A percentile compares a stretch with the other conserved stretches of the same genome.
Conservation (phyloP, 1,139 yeast species). For the Spencermartinsiella ligniputridi region DNA sequence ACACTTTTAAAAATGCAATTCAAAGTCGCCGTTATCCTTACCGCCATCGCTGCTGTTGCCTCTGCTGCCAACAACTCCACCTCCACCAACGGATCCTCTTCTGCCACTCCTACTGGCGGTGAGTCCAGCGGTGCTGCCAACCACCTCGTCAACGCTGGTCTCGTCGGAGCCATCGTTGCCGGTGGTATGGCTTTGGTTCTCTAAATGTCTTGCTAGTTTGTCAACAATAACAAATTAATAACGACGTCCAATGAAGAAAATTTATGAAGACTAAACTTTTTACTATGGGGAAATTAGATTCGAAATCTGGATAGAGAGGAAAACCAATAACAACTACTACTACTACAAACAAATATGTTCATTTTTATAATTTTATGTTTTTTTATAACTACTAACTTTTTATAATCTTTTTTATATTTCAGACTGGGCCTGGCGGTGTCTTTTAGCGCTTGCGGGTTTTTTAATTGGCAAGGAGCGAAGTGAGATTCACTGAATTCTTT, state of each 20-base stretch:
- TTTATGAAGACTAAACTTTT: background rate
- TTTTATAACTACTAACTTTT: no score
- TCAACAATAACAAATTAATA: no score
- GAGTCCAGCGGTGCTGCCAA: constrained; percentile 48
- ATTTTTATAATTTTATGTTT: constrained; percentile 4
- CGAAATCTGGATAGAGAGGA: background rate
- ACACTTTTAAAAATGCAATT: constrained; percentile 49
- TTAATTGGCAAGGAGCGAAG: no score
- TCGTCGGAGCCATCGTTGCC: constrained; percentile 70
- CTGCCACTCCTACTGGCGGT: constrained; percentile 34
- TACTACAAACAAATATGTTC: no score
- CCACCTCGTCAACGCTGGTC: constrained; percentile 55
- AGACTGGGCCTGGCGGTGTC: background rate
- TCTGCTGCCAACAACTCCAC: constrained; percentile 41
- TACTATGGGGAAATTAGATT: background rate
- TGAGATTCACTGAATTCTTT: no score
- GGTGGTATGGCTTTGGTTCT: constrained; percentile 68
- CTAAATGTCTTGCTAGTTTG: constrained; percentile 36
- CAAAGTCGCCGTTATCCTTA: constrained; percentile 47
- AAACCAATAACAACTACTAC: background rate
- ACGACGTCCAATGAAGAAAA: background rate
- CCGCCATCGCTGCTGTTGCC: constrained; percentile 46
- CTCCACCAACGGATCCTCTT: constrained; percentile 32
- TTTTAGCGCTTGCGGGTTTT: no score
- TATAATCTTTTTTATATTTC: constrained; percentile 6